These are phyloP conservation scores for Hypoxylon lienhwacheense DNA, from an alignment of 495 filamentous ascomycete species.

Conservation along the genomic window DNA sequence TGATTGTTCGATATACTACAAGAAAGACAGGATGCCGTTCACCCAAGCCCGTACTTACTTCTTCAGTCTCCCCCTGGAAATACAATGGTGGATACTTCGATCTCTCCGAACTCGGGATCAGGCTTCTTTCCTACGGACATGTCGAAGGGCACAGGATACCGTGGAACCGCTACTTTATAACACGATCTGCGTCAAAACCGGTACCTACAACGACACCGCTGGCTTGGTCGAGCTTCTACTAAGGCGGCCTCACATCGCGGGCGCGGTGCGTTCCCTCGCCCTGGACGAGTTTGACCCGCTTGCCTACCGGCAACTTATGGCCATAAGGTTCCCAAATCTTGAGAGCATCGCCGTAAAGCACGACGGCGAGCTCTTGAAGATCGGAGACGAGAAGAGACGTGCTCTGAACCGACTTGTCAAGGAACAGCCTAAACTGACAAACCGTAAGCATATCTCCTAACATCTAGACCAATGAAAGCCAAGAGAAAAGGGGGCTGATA, in stretches of 20 bases:
- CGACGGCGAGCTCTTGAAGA: conserved; percentile 5
- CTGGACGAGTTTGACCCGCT: conserved; percentile 30
- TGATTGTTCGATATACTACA: too few relatives aligned
- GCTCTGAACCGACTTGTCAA: conserved; percentile 15
- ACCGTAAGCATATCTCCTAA: conserved; percentile 11
- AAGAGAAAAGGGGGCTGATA: conserved; percentile 3
- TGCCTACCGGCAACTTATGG: conserved; percentile 27
- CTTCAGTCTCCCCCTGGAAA: conserved; percentile 20
- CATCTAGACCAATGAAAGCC: background rate
- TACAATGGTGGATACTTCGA: conserved; percentile 29
- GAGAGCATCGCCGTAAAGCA: conserved; percentile 25
- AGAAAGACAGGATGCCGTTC: conserved; percentile 2
- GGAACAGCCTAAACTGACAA: conserved; percentile 26
- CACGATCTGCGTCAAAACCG: conserved; percentile 9
- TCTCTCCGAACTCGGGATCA: conserved; percentile 16
- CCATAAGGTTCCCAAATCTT: conserved; percentile 22
- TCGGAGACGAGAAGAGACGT: conserved; percentile 17
- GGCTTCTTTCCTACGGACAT: conserved; percentile 19
- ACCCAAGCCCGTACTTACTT: conserved; percentile 1
- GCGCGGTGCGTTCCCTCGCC: conserved; percentile 12
- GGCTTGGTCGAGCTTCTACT: conserved; percentile 16
- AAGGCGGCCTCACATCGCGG: conserved; percentile 15
- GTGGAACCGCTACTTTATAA: conserved; percentile 23
- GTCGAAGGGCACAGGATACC: conserved; percentile 7
- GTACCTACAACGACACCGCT: conserved; percentile 12